Conservation (phyloP, 73 alveolate species). For the Uronychia binucleata region DNA sequence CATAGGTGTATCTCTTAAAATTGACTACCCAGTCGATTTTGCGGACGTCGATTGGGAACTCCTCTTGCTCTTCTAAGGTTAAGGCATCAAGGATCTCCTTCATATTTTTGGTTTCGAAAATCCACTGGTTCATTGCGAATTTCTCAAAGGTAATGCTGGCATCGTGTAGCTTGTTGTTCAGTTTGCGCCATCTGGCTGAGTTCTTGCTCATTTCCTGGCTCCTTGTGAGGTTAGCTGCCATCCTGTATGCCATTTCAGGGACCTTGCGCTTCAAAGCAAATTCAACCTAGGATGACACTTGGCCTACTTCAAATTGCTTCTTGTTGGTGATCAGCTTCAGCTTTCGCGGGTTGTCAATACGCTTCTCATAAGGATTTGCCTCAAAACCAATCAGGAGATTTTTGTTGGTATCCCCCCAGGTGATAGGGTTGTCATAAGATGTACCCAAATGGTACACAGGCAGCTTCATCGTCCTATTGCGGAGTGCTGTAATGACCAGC, state of each 20-base stretch:
- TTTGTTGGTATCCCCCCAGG: constrained; percentile 62
- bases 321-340: not conserved
- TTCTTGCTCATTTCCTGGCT: constrained; percentile 62
- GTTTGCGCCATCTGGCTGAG: constrained; percentile 57
- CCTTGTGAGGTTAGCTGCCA: constrained; percentile 45
- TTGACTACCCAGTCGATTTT: constrained; percentile 77
- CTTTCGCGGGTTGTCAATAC: not conserved
- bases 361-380: not conserved
- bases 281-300: constrained; percentile 37
- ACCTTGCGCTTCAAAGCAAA: constrained; percentile 32
- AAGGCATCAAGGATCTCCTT: constrained; percentile 32
- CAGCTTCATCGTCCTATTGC: not conserved
- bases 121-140: constrained; percentile 76
- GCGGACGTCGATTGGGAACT: constrained; percentile 72
- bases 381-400: not conserved
- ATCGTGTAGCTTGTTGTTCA: constrained; percentile 7
- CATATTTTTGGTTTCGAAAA: constrained; percentile 54
- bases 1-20: constrained; percentile 75
- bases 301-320: not conserved
- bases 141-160: constrained; percentile 33
- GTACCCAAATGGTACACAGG: constrained; percentile 74
- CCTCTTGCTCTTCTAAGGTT: constrained; percentile 42
- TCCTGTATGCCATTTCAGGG: constrained; percentile 51
- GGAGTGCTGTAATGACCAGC: constrained; percentile 55
- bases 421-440: constrained; percentile 70